Conservation (phyloP, 345 rosid genomes). For the Citrus inodora region DNA sequence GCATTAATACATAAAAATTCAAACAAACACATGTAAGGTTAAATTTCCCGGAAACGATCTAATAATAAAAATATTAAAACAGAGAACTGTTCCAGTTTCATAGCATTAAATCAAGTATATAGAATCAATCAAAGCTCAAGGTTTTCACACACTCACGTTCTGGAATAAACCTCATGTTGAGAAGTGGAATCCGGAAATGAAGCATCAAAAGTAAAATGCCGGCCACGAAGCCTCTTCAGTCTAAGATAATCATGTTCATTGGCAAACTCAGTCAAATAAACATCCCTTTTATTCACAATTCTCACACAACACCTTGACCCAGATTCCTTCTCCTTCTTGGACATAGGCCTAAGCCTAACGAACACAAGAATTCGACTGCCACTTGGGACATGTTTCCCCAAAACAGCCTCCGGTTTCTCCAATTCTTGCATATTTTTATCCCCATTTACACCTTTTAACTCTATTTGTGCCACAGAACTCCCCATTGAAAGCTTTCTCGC, state of each 20-base stretch:
- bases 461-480: conserved; percentile 19
- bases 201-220: conserved; percentile 88
- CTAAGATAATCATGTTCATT: conserved; percentile 79
- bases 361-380: conserved; percentile 70
- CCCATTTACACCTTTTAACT: conserved; percentile 25
- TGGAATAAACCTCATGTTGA: conserved; percentile 79
- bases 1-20: not conserved
- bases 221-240: conserved; percentile 83
- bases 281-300: conserved; percentile 75
- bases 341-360: conserved; percentile 94
- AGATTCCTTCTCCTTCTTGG: conserved; percentile 80
- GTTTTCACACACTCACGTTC: conserved; percentile 55
- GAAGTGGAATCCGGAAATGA: conserved; percentile 74
- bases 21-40: not conserved
- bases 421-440: conserved; percentile 25
- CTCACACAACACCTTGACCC: conserved; percentile 77
- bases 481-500: conserved; percentile 80
- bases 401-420: conserved; percentile 41
- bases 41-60: not conserved
- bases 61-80: not conserved
- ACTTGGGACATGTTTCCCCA: conserved; percentile 27
- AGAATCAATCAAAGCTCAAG: conserved; percentile 12
- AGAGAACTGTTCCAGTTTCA: not conserved
- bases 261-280: conserved; percentile 78
- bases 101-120: not conserved